These are phyloP conservation scores for Acrasis kona DNA, from an alignment of 78 protist species.

Conservation along the genomic window DNA sequence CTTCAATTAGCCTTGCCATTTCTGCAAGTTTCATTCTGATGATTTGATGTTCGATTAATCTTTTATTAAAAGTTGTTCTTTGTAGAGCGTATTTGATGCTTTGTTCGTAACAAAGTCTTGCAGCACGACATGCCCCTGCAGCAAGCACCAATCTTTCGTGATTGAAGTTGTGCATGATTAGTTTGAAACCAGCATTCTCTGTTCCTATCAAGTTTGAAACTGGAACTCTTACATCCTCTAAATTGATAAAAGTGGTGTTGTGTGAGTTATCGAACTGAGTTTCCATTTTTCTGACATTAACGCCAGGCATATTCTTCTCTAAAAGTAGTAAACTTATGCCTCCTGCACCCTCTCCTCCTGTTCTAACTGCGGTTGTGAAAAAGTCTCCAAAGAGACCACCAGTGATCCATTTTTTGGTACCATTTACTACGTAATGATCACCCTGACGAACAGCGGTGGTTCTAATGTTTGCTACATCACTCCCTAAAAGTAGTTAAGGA, in stretches of 20 bases:
- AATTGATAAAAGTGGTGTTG: conserved; percentile 68
- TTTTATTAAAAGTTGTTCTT: conserved; percentile 75
- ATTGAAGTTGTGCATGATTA: conserved; percentile 80
- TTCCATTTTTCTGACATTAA: background rate
- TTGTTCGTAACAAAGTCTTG: conserved; percentile 60
- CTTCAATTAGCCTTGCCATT: conserved; percentile 18
- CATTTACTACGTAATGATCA: conserved; percentile 47
- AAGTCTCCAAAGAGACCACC: conserved; percentile 72
- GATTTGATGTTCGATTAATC: conserved; percentile 48
- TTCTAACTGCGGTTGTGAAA: conserved; percentile 60
- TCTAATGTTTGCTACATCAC: conserved; percentile 80
- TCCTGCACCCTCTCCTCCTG: conserved; percentile 38
- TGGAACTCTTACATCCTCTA: conserved; percentile 45
- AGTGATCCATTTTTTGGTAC: conserved; percentile 78
- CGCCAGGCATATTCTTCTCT: conserved; percentile 9
- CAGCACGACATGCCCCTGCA: conserved; percentile 73
- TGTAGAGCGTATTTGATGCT: conserved; percentile 57
- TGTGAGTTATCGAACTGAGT: conserved; percentile 24
- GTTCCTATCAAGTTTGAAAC: conserved; percentile 63
- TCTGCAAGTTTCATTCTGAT: conserved; percentile 37
- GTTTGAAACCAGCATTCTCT: conserved; percentile 66
- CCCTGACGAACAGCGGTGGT: conserved; percentile 51
- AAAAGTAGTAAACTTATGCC: conserved; percentile 57
- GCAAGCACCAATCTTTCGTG: conserved; percentile 75
- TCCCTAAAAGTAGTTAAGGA: too few species aligned